phyloP scores from a whole-genome alignment of 352 stramenopile genomes.

The Globisporangium nunn region DNA sequence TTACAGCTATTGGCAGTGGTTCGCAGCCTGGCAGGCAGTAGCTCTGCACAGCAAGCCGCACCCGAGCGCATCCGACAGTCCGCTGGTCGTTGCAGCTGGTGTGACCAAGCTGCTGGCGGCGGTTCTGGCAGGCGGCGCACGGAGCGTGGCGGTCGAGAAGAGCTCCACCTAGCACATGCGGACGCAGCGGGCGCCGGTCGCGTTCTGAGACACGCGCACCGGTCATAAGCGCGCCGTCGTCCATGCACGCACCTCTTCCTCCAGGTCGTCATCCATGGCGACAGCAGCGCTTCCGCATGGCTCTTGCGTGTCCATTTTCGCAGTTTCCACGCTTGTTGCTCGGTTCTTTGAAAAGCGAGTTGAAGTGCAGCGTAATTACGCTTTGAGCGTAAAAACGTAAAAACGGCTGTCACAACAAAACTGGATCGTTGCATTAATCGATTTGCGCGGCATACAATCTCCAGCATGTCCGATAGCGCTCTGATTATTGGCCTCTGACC shows the following conservation, averaged over 20 bases:
- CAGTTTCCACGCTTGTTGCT: too few species aligned
- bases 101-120: conserved; percentile 4
- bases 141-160: conserved; percentile 14
- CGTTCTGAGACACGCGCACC: background rate
- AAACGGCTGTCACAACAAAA: too few species aligned
- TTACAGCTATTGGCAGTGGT: background rate
- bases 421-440: background rate
- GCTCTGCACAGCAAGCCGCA: background rate
- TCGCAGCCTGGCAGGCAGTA: background rate
- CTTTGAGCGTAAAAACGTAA: too few species aligned
- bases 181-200: too few species aligned
- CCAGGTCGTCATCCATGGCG: conserved; percentile 9
- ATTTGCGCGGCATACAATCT: background rate
- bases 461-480: too few species aligned
- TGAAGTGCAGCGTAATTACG: too few species aligned
- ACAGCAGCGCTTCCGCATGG: background rate
- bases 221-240: background rate
- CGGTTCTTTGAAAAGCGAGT: too few species aligned
- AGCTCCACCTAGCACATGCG: conserved; percentile 17
- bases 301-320: too few species aligned
- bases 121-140: background rate
- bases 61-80: conserved; percentile 1
- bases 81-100: background rate
- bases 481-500: too few species aligned
- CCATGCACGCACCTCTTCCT: conserved; percentile 10